Base-by-base conservation (phyloP, 2,329 filamentous ascomycete species). In the Ascocoryne sarcoides region DNA sequence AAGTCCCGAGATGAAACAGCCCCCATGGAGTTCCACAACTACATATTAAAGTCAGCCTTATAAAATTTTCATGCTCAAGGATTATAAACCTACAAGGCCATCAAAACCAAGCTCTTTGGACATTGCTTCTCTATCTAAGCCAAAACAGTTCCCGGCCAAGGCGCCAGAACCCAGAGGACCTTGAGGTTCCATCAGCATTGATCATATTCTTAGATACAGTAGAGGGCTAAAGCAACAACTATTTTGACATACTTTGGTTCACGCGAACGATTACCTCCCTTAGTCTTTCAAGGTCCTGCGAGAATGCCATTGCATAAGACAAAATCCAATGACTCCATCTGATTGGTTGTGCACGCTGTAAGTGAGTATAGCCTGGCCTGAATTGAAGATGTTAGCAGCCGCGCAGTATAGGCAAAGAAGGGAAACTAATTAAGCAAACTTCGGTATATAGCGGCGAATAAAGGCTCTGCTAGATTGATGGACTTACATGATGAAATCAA, bases 301-400 rank as follows among this genome's bases (percentile, higher is more conserved):
- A 68, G 57, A 94, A 90, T 21, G 76, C 74, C 36, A 76, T 75
- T 37, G 74, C 84, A 58, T 88, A 81, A 35, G 79, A 82, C 48
- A 94, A 65, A 58, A 94, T 69, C 82, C 82, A 90, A 57, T 92
- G 85, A 40, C 73, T 79, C 82, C 82, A 94, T 46, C 83, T 71
- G 51, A 94, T 78, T 1, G 86, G 85, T 64, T 84, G 65, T 1
- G 85, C 85, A 39, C 84, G 80, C 65, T 94, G 87, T 26, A 92
- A 66, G 63, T 94, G 87, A 10, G 86, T 93, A 65, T 94, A 94
- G 2, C 84, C 47, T 1, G 87, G 87, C 7, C 31, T n/a, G 29
- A n/a, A n/a, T n/a, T n/a, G n/a, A n/a, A n/a, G n/a, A n/a, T n/a
- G n/a, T n/a, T n/a, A n/a, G n/a, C n/a, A n/a, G n/a, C n/a, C n/a